Evolutionary conservation across 352 stramenopile genomes (phyloP).

Genomic region (Globisporangium cylindrosporum): DNA sequence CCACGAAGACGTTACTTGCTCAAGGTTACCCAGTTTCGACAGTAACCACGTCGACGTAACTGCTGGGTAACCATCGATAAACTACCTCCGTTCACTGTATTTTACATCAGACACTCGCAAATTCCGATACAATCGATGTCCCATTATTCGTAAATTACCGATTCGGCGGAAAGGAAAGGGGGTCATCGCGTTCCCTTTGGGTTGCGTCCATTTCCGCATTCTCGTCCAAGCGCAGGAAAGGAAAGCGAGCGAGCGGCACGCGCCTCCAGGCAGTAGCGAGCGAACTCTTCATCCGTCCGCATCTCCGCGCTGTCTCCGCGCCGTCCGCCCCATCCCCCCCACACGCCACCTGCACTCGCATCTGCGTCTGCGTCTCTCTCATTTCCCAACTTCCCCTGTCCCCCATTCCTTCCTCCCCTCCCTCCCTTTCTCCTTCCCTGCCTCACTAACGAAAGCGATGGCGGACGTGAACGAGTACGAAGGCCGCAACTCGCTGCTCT

Average conservation of each 20-base stretch:
- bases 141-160: not conserved
- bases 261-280: not conserved
- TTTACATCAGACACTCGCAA: not conserved
- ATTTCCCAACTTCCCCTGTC: conserved; percentile 2
- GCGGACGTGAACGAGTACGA: conserved; percentile 8
- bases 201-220: not conserved
- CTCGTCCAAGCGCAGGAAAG: not conserved
- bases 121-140: not conserved
- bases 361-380: not conserved
- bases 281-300: not conserved
- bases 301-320: not conserved
- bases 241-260: not conserved
- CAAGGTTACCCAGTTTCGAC: not conserved
- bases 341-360: not conserved
- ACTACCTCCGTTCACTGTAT: not conserved
- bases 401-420: not conserved
- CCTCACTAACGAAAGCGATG: conserved; percentile 1
- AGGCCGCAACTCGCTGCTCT: conserved; percentile 18
- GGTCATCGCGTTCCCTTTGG: too few relatives aligned
- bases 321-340: not conserved
- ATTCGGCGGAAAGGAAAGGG: not conserved
- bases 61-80: not conserved
- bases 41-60: not conserved
- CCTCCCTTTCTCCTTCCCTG: not conserved
- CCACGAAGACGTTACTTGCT: conserved; percentile 1